Evolutionary conservation across 2,329 filamentous ascomycete genomes (phyloP), one percentile per base, ranked within the genome.

Genomic region (Raffaelea ambrosiae): DNA sequence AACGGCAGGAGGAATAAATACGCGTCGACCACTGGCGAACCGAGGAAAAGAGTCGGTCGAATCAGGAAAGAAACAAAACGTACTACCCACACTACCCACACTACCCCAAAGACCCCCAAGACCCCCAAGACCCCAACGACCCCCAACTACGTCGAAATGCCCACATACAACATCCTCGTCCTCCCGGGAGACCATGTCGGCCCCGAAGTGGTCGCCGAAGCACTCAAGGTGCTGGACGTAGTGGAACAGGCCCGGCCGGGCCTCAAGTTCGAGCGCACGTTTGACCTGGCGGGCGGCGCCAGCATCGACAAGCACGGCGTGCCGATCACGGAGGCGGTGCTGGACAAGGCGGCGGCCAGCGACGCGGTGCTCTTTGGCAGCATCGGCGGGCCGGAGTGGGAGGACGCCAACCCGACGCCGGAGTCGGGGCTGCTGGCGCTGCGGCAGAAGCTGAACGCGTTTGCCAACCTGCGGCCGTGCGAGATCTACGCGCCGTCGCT

Each of bases 381-480:
- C 51, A 66, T 72, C 18, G 71, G 70, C n/a, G 71, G 70, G 4
- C 70, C 70, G 2, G 65, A 72, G 55, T 73, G 70, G 70, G 68
- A n/a, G 8, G 16, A 57, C 3, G 57, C 53, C 1, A 57, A 63
- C 10, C 68, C 66, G 3, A 69, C 65, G n/a, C 69, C 70, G 2
- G 69, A 73, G 49, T 64, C 64, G n/a, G 70, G 68, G 2, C 57
- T 71, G 41, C 55, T 72, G 26, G 60, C 62, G 41, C 63, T 73
- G 14, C 60, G 70, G 18, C 61, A 63, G 16, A 54, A 55, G 2
- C 59, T 72, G 29, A 61, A 72, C 44, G 71, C 70, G 7, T 76
- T 73, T 51, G 73, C 71, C 41, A 76, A 76, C 50, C 55, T 76
- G 20, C 64, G 73, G 0, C 73, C 73, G 0, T 74, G 71, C 54